Conservation (phyloP, 208 protist genomes). For the Vickermania spadyakhi region DNA sequence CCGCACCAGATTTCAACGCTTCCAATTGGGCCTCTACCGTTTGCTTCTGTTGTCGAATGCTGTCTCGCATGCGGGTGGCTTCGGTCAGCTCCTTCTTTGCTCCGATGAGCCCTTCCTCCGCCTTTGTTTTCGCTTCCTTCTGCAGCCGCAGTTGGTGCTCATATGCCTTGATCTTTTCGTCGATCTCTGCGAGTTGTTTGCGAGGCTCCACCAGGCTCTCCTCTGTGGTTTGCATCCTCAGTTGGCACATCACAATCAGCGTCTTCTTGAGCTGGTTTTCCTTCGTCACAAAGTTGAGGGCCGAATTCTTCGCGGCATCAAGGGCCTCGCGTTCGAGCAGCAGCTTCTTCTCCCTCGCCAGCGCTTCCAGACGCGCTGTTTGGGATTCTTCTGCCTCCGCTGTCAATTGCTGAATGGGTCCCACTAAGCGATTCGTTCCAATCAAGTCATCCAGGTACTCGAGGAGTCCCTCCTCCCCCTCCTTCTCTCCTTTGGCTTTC, state of each 20-base stretch:
- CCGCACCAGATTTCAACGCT: slow-evolving; percentile 53
- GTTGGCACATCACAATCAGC: slow-evolving; percentile 88
- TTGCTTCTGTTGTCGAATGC: slow-evolving; percentile 39
- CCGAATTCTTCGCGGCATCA: slow-evolving; percentile 92
- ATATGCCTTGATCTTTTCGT: slow-evolving; percentile 43
- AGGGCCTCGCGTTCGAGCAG: slow-evolving; percentile 92
- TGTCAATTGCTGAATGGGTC: slow-evolving; percentile 84
- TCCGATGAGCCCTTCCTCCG: slow-evolving; percentile 36
- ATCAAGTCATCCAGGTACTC: slow-evolving; percentile 99
- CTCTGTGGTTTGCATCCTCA: slow-evolving; percentile 66
- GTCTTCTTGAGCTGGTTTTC: slow-evolving; percentile 90
- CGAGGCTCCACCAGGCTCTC: slow-evolving; percentile 71
- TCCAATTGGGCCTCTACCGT: slow-evolving; percentile 61
- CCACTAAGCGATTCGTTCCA: slow-evolving; percentile 90
- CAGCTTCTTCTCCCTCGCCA: slow-evolving; percentile 89
- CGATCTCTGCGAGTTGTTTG: slow-evolving; percentile 50
- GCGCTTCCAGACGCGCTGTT: slow-evolving; percentile 84
- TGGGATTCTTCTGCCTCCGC: slow-evolving; percentile 88
- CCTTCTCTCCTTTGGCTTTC: slow-evolving; percentile 97
- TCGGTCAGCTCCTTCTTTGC: slow-evolving; percentile 63
- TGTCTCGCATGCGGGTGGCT: slow-evolving; percentile 49
- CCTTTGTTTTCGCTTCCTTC: slow-evolving; percentile 25
- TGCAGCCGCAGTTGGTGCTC: slow-evolving; percentile 35
- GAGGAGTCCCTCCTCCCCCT: slow-evolving; percentile 97
- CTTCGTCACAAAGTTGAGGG: slow-evolving; percentile 90